phyloP scores from a whole-genome alignment of 2,329 filamentous ascomycete species.

The Phaeosphaeria sp. region DNA sequence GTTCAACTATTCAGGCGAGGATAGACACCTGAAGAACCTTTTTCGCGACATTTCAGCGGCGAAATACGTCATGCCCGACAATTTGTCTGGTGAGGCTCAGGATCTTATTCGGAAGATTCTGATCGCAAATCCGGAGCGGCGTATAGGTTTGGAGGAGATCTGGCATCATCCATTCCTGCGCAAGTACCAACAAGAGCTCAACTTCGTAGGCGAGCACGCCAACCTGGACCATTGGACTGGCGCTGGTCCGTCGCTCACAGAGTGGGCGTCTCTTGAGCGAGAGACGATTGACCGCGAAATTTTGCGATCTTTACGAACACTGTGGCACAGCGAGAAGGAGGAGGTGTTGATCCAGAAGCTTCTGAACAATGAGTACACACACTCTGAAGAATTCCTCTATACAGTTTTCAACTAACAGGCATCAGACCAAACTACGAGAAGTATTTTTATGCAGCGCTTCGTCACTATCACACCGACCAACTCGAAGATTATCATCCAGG shows the following conservation, averaged over 20 bases:
- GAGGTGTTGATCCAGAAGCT: constrained; percentile 74
- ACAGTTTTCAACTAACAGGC: constrained; percentile 6
- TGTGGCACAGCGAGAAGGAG: constrained; percentile 88
- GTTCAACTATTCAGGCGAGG: constrained; percentile 64
- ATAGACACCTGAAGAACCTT: constrained; percentile 65
- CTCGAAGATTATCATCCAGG: constrained; percentile 83
- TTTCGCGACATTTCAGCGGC: constrained; percentile 64
- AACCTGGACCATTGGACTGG: constrained; percentile 60
- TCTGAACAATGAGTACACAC: constrained; percentile 52
- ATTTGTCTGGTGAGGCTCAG: constrained; percentile 69
- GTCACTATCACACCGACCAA: constrained; percentile 82
- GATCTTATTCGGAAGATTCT: constrained; percentile 83
- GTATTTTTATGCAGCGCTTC: constrained; percentile 85
- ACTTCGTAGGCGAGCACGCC: constrained; percentile 66
- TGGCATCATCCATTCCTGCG: constrained; percentile 87
- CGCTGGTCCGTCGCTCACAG: constrained; percentile 62
- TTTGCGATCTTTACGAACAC: constrained; percentile 81
- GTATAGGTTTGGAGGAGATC: constrained; percentile 80
- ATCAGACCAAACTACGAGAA: constrained; percentile 85
- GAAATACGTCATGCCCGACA: constrained; percentile 54
- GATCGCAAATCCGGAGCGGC: constrained; percentile 75
- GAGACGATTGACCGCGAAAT: constrained; percentile 81
- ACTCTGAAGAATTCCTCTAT: too few relatives aligned
- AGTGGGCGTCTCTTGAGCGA: constrained; percentile 66
- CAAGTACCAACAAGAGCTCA: constrained; percentile 76